phyloP scores from a whole-genome alignment of 2,329 filamentous ascomycete genomes.

The Talaromyces rugulosus region DNA sequence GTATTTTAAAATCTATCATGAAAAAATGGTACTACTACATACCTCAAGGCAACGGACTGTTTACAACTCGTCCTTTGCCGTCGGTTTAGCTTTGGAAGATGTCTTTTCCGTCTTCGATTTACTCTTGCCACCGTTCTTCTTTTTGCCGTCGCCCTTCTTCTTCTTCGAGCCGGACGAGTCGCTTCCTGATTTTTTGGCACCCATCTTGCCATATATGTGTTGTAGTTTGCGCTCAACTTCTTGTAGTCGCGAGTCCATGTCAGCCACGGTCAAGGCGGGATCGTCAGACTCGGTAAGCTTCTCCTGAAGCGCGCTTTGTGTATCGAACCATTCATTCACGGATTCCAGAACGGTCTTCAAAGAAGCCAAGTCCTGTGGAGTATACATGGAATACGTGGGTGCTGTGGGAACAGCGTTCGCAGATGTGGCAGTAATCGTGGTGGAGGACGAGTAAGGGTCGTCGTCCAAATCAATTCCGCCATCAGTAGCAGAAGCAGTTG shows the following conservation, averaged over 20 bases:
- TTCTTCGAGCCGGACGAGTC: constrained; percentile 6
- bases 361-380: constrained; percentile 63
- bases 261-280: constrained; percentile 67
- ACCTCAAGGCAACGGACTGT: background rate
- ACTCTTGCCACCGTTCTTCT: constrained; percentile 19
- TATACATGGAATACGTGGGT: constrained; percentile 65
- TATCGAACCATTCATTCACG: constrained; percentile 68
- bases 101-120: constrained; percentile 12
- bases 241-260: constrained; percentile 64
- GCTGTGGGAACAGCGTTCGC: constrained; percentile 32
- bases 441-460: constrained; percentile 46
- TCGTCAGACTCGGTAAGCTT: constrained; percentile 67
- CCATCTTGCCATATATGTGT: constrained; percentile 37
- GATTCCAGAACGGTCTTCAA: constrained; percentile 61
- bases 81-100: constrained; percentile 10
- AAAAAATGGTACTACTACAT: constrained; percentile 8
- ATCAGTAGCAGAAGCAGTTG: constrained; percentile 29
- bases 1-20: constrained; percentile 10
- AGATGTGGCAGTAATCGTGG: constrained; percentile 31
- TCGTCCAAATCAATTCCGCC: constrained; percentile 74
- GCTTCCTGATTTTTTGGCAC: constrained; percentile 63
- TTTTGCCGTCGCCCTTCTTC: constrained; percentile 40
- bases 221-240: constrained; percentile 57
- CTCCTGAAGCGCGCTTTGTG: constrained; percentile 66
- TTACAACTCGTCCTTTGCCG: constrained; percentile 13